These are phyloP conservation scores for Aureobasidium sp. DNA, from an alignment of 2,329 filamentous ascomycete species.

Conservation along the genomic window DNA sequence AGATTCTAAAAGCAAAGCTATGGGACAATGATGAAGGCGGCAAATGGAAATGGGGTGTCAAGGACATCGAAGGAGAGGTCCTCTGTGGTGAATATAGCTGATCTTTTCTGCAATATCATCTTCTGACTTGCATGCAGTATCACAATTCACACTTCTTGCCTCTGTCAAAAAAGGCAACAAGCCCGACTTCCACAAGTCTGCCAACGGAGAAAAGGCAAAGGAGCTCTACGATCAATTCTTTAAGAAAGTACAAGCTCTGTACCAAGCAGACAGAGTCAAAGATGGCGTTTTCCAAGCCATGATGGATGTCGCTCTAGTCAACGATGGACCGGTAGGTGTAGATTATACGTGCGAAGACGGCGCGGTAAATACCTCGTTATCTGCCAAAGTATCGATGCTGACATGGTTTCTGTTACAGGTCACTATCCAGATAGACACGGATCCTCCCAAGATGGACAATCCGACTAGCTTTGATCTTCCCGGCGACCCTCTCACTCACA, in stretches of 20 bases:
- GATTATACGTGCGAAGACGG: conserved; percentile 51
- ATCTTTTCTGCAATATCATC: neutral
- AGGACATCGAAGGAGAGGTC: conserved; percentile 83
- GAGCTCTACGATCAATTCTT: conserved; percentile 80
- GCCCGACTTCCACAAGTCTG: conserved; percentile 87
- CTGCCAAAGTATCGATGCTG: conserved; percentile 16
- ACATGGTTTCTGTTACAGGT: conserved; percentile 30
- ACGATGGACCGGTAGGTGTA: conserved; percentile 68
- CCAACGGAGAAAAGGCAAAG: conserved; percentile 69
- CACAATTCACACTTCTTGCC: conserved; percentile 90
- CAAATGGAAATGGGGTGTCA: conserved; percentile 87
- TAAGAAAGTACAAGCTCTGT: conserved; percentile 63
- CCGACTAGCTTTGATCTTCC: conserved; percentile 24
- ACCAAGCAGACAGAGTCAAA: conserved; percentile 69
- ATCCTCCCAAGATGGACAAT: conserved; percentile 36
- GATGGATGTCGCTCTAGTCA: conserved; percentile 94
- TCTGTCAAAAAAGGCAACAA: conserved; percentile 94
- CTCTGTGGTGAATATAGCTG: conserved; percentile 68
- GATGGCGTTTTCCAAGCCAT: conserved; percentile 97
- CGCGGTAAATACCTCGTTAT: conserved; percentile 42
- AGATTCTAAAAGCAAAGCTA: conserved; percentile 81
- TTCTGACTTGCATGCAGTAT: conserved; percentile 55
- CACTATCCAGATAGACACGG: conserved; percentile 43
- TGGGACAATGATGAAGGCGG: conserved; percentile 77
- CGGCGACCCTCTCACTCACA: conserved; percentile 25